phyloP scores from a whole-genome alignment of 1,284 basidiomycete species.

The Leccinum fuscescens region DNA sequence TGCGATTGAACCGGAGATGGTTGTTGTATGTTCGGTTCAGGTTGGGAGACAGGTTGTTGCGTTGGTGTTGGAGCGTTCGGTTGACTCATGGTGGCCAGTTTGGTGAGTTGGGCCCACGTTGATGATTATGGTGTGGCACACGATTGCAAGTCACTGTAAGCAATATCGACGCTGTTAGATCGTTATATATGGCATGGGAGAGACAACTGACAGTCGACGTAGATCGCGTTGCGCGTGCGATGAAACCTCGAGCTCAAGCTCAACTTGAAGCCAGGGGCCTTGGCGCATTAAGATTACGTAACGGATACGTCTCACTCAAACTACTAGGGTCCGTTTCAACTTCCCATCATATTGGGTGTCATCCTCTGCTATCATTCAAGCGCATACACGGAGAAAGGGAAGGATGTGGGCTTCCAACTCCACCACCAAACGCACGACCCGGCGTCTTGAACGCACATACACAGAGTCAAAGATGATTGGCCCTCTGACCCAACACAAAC shows the following conservation, averaged over 20 bases:
- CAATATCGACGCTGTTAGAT: background rate
- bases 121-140: background rate
- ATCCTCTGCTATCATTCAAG: background rate
- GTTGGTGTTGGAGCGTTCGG: conserved; percentile 26
- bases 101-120: background rate
- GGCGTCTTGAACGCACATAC: background rate
- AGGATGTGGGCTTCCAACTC: background rate
- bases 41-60: conserved; percentile 21
- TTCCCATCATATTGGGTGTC: too few relatives aligned
- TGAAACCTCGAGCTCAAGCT: background rate
- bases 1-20: conserved; percentile 17
- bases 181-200: background rate
- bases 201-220: conserved; percentile 12
- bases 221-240: conserved; percentile 1
- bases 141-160: background rate
- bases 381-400: background rate
- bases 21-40: conserved; percentile 21
- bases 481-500: background rate
- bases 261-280: background rate
- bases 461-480: background rate
- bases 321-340: too few relatives aligned
- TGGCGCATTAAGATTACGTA: background rate
- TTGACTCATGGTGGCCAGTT: conserved; percentile 24
- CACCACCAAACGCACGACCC: background rate
- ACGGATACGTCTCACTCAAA: background rate